Base-by-base conservation (phyloP, 1,284 basidiomycete species). In the Sporisorium scitamineum region DNA sequence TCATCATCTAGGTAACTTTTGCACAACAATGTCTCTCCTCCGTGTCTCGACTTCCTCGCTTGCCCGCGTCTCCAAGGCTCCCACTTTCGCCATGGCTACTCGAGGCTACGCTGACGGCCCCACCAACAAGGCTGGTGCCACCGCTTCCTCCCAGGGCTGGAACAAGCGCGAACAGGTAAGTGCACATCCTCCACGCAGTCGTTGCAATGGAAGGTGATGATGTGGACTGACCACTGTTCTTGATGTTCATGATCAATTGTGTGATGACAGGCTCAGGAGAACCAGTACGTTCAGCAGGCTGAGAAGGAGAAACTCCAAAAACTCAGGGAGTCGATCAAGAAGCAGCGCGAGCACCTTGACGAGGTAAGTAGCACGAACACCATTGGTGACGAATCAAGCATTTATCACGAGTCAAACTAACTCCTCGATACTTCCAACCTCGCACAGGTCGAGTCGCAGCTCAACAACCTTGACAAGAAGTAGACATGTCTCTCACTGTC, bases 241-340 rank as follows among this genome's bases (percentile, higher is more conserved):
- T 10, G 9, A 20, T 41, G 45, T 14, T n/a, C 14, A n/a, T 14
- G n/a, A 18, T 26, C 2, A 7, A 54, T 29, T 3, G 24, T n/a
- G 18, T n/a, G 3, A 5, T 20, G 3, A 3, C 55, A 79, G 77
- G 78, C 80, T 18, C 61, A 74, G 41, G 80, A 81, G 69, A 71
- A 74, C 70, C 69, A 76, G 70, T 81, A 81, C 73, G 72, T 81
- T 22, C 67, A 72, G 53, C 64, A 81, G 64, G 68, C 70, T 24
- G 82, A 83, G 59, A 73, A 80, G 65, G 78, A 80, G 64, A 82
- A 82, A 71, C 82, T 83, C 56, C 58, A 56, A 32, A 78, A 80
- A 63, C 74, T 81, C 24, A 61, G 71, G 18, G 78, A 73, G 34
- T 76, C 78, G 34, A 65, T 80, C 61, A 68, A 76, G 72, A 69